phyloP scores from a whole-genome alignment of 2,329 filamentous ascomycete species.

The Cladosporium cucumerinum region DNA sequence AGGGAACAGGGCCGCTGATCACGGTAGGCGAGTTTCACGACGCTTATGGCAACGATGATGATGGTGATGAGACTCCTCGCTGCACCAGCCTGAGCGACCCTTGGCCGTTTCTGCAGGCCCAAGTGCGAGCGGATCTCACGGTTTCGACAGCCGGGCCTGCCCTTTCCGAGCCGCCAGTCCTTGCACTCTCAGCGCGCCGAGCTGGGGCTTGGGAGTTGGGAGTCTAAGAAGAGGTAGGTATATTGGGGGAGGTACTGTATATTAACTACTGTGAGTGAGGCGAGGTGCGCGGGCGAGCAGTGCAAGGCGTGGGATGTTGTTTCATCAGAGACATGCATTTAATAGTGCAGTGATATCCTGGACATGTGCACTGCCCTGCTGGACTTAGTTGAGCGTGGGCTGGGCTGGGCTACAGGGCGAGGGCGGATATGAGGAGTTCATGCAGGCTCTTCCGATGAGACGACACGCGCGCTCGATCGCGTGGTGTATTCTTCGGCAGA shows the following conservation, averaged over 20 bases:
- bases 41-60: background rate
- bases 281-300: background rate
- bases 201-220: background rate
- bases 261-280: background rate
- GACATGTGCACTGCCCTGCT: background rate
- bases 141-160: conserved; percentile 7
- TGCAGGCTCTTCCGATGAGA: conserved; percentile 12
- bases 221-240: background rate
- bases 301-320: background rate
- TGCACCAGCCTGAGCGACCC: too few relatives aligned
- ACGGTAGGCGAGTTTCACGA: background rate
- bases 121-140: conserved; percentile 2
- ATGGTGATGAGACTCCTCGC: background rate
- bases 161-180: background rate
- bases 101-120: conserved; percentile 6
- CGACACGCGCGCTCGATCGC: conserved; percentile 4
- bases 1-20: background rate
- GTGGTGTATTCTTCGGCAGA: background rate
- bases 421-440: background rate
- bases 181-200: background rate
- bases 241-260: background rate
- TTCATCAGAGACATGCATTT: background rate
- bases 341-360: background rate
- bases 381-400: background rate
- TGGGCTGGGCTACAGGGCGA: background rate